Base-by-base conservation (phyloP, 2,329 filamentous ascomycete genomes). In the Xylaria hypoxylon region DNA sequence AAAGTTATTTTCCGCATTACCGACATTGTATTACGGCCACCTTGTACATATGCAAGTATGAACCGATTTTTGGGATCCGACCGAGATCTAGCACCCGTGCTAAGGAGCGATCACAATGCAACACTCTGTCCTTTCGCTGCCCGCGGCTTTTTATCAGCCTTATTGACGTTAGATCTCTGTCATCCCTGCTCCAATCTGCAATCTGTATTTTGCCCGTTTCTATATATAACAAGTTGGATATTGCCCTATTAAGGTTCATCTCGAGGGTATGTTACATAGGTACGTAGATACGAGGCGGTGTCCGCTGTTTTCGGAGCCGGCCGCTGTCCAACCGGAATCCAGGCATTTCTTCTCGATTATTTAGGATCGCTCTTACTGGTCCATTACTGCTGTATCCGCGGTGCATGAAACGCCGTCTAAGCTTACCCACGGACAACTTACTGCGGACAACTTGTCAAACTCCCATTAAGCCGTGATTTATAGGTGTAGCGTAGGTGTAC, bases 41-140 rank as follows among this genome's bases (percentile, higher is more conserved):
- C 57, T 55, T 57, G 48, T 50, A 45, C 62, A 58, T 63, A 70
- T 70, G 68, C 68, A 68, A 66, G 57, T 53, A 70, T 70, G 65
- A 68, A 66, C 62, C 68, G 55, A 70, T 68, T 61, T 63, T 45
- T 31, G 17, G 40, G n/a, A 50, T 56, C 40, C 59, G 44, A 62
- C 44, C 64, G 47, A 63, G 51, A 65, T 64, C 33, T 56, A 42
- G 24, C 42, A 44, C 44, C n/a, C 55, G 52, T 55, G 8, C 19
- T 40, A 58, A 40, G 62, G 62, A 68, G 44, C 51, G 24, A 33
- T 31, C 40, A 28, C 47, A 40, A 62, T 57, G 31, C 53, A 24
- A 28, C 13, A 40, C n/a, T 31, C 63, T 44, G 28, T 67, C 40
- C 64, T 57, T 48, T 59, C 24, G 42, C 40, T 26, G 24, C 28